A percentile compares a stretch with the other conserved stretches of the same genome.
Evolutionary conservation across 371 early-diverging fungal genomes (phyloP).

Genomic region (Lichtheimia hyalospora): DNA sequence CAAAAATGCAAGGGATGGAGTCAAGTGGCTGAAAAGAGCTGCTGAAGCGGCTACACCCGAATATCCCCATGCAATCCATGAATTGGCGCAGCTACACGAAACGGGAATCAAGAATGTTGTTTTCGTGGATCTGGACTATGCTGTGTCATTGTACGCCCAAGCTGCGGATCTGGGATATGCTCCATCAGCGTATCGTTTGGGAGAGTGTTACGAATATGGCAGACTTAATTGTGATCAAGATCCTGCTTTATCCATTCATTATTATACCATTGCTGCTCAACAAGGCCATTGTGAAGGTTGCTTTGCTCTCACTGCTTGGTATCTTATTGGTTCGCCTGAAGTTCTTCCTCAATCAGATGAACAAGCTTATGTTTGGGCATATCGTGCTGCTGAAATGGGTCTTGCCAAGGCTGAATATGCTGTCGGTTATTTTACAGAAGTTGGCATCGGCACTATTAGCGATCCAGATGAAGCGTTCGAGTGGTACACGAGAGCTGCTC

Average conservation of each 20-base stretch:
- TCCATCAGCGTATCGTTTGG: conserved; percentile 74
- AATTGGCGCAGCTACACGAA: conserved; percentile 71
- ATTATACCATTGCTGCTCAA: conserved; percentile 80
- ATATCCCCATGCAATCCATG: conserved; percentile 79
- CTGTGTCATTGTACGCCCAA: conserved; percentile 67
- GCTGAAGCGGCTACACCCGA: conserved; percentile 69
- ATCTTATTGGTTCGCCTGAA: conserved; percentile 79
- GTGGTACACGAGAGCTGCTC: conserved; percentile 84
- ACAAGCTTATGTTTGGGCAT: conserved; percentile 90
- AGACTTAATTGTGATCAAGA: conserved; percentile 65
- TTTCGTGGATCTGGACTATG: conserved; percentile 73
- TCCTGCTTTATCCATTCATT: conserved; percentile 68
- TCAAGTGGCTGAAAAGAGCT: conserved; percentile 77
- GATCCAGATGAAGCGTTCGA: conserved; percentile 70
- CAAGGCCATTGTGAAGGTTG: conserved; percentile 90
- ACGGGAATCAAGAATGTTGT: conserved; percentile 66
- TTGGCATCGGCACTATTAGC: conserved; percentile 73
- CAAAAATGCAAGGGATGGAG: conserved; percentile 67
- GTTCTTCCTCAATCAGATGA: conserved; percentile 81
- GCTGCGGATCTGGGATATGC: conserved; percentile 81
- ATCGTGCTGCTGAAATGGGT: conserved; percentile 82
- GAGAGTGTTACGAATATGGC: conserved; percentile 81
- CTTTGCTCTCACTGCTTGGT: conserved; percentile 89
- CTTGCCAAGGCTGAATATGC: conserved; percentile 87
- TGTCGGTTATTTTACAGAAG: conserved; percentile 83